Percentiles rank a stretch among this genome's conserved stretches.
Conservation (phyloP, 2,329 filamentous ascomycete genomes). For the Epichloe hybrida region DNA sequence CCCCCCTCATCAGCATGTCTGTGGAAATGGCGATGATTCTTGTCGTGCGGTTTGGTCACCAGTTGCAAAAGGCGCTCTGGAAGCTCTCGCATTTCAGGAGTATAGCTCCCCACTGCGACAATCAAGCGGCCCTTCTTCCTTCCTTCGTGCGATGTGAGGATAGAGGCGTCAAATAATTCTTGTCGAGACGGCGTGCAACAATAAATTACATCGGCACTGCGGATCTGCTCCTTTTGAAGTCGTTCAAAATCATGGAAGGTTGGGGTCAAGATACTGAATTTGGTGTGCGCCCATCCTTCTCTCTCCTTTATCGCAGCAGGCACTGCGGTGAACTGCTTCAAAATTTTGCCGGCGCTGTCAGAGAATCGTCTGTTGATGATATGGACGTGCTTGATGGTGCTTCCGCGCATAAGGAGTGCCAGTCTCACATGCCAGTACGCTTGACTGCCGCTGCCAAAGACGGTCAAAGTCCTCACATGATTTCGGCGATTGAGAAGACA, state of each 20-base stretch:
- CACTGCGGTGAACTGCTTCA: constrained; percentile 34
- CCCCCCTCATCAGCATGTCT: constrained; percentile 51
- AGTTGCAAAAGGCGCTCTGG: constrained; percentile 62
- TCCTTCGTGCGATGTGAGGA: constrained; percentile 60
- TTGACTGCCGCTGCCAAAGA: constrained; percentile 81
- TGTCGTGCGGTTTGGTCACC: constrained; percentile 34
- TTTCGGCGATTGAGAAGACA: constrained; percentile 52
- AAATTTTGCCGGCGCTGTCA: constrained; percentile 37
- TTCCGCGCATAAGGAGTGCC: constrained; percentile 57
- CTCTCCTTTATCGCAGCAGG: constrained; percentile 30
- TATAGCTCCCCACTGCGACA: constrained; percentile 56
- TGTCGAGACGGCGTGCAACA: constrained; percentile 68
- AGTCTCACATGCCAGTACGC: constrained; percentile 91
- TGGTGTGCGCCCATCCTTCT: constrained; percentile 50
- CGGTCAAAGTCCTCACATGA: constrained; percentile 59
- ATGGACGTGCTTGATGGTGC: constrained; percentile 64
- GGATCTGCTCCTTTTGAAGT: constrained; percentile 56
- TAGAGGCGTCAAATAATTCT: constrained; percentile 60
- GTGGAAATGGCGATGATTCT: constrained; percentile 46
- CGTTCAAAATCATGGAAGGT: constrained; percentile 54
- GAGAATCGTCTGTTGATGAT: constrained; percentile 67
- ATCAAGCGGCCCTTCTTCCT: constrained; percentile 58
- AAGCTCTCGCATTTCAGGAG: constrained; percentile 67
- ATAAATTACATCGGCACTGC: constrained; percentile 68
- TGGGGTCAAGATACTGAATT: constrained; percentile 57